A percentile compares a stretch with the other conserved stretches of the same genome.
phyloP scores from a whole-genome alignment of 345 rosid species.

The Populus pruinosa region DNA sequence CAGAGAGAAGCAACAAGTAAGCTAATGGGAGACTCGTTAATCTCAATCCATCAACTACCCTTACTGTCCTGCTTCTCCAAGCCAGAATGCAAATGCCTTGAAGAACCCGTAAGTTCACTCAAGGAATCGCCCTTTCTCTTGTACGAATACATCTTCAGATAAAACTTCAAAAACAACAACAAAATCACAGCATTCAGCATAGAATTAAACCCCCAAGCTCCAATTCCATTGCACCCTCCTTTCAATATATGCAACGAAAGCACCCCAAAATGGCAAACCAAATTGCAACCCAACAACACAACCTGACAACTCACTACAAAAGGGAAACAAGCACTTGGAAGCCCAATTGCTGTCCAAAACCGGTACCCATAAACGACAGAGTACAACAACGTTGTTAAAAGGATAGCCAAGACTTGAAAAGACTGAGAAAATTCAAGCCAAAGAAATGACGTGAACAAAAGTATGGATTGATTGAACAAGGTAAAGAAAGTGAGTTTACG shows the following conservation, averaged over 20 bases:
- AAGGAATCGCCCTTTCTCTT: neutral
- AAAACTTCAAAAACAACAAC: constrained; percentile 25
- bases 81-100: neutral
- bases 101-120: constrained; percentile 8
- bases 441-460: constrained; percentile 61
- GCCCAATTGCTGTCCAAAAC: constrained; percentile 27
- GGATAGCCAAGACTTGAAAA: constrained; percentile 71
- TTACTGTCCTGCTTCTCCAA: neutral
- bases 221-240: constrained; percentile 35
- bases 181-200: constrained; percentile 22
- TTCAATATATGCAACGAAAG: constrained; percentile 25
- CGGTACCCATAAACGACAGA: constrained; percentile 61
- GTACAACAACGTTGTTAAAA: constrained; percentile 61
- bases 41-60: neutral
- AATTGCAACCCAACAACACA: constrained; percentile 21
- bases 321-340: constrained; percentile 20
- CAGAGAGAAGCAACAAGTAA: neutral
- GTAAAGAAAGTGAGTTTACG: constrained; percentile 54
- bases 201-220: constrained; percentile 29
- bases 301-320: constrained; percentile 28
- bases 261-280: constrained; percentile 31
- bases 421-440: constrained; percentile 93
- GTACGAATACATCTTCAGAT: constrained; percentile 7
- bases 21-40: no score
- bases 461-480: constrained; percentile 56